phyloP scores from a whole-genome alignment of 2,329 filamentous ascomycete species.

The Colletotrichum gloeosporioides region DNA sequence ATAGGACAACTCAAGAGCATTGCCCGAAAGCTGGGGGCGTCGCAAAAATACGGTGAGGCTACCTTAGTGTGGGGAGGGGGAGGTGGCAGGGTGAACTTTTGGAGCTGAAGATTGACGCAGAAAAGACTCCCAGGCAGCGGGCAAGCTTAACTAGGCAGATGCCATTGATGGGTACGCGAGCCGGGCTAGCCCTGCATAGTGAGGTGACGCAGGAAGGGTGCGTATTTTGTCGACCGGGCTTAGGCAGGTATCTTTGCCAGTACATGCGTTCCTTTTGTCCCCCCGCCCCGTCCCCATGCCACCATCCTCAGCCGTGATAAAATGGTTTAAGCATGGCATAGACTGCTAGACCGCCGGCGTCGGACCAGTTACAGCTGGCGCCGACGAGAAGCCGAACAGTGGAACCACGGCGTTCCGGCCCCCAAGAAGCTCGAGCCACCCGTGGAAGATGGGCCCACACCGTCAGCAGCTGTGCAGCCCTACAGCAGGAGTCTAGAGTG shows the following conservation, averaged over 20 bases:
- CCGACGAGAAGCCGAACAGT: background rate
- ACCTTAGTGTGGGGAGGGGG: background rate
- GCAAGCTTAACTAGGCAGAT: background rate
- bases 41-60: background rate
- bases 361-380: background rate
- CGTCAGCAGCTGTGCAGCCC: conserved; percentile 18
- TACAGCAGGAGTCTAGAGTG: background rate
- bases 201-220: background rate
- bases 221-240: background rate
- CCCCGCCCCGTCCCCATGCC: background rate
- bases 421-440: background rate
- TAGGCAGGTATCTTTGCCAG: background rate
- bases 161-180: background rate
- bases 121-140: background rate
- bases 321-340: background rate
- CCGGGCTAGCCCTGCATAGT: background rate
- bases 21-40: background rate
- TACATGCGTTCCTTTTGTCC: background rate
- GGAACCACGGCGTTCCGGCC: background rate
- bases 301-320: background rate
- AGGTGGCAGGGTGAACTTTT: background rate
- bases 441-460: background rate
- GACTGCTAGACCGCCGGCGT: background rate
- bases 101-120: background rate
- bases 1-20: background rate